Evolutionary conservation across 2,329 filamentous ascomycete genomes (phyloP).

Genomic region (Cadophora luteo-olivacea): DNA sequence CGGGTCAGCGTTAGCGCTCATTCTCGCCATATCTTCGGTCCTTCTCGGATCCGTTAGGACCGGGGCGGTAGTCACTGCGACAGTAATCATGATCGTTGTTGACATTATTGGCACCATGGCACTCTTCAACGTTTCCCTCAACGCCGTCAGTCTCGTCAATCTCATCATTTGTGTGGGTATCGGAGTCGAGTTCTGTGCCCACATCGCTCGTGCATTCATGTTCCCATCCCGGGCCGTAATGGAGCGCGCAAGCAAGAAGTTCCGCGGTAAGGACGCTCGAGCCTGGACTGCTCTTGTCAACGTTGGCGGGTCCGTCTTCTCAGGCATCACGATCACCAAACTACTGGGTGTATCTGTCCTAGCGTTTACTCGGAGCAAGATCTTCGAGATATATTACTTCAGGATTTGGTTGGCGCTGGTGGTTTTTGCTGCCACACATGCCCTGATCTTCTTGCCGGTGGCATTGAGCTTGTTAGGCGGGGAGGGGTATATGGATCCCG

Average conservation of each 20-base stretch:
- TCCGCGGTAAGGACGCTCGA: conserved; percentile 82
- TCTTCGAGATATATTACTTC: conserved; percentile 99
- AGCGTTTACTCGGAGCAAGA: conserved; percentile 95
- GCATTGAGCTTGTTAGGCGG: conserved; percentile 86
- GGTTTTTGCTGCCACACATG: conserved; percentile 85
- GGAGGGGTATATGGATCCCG: conserved; percentile 85
- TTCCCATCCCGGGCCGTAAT: conserved; percentile 86
- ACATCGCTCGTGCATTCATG: conserved; percentile 94
- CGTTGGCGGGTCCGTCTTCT: conserved; percentile 93
- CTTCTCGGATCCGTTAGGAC: conserved; percentile 86
- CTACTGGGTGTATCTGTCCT: conserved; percentile 89
- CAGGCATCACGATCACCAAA: conserved; percentile 95
- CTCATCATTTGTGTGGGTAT: conserved; percentile 97
- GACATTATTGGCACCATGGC: conserved; percentile 98
- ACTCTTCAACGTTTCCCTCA: conserved; percentile 84
- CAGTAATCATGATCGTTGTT: conserved; percentile 90
- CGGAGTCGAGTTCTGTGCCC: conserved; percentile 95
- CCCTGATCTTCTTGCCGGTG: conserved; percentile 90
- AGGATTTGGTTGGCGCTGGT: conserved; percentile 94
- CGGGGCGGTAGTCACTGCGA: conserved; percentile 80
- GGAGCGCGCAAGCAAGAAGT: conserved; percentile 78
- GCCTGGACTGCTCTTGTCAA: conserved; percentile 95
- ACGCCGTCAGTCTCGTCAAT: conserved; percentile 95
- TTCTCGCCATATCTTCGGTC: conserved; percentile 78
- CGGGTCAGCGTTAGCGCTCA: conserved; percentile 82